These are phyloP conservation scores for Dendrobium chrysotoxum DNA, from an alignment of 106 monocot species.

Conservation along the genomic window DNA sequence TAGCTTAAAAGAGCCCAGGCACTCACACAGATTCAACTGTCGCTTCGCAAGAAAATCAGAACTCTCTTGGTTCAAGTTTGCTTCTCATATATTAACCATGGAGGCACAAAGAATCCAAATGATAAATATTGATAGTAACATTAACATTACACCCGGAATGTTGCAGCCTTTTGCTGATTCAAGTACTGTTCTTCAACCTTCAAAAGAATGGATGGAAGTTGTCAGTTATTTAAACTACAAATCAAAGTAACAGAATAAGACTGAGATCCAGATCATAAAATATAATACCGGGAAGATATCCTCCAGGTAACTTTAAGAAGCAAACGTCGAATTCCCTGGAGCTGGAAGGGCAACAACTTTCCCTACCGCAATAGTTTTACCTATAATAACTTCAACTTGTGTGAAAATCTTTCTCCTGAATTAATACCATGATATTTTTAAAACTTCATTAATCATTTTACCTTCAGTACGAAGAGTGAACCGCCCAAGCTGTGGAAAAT, in stretches of 20 bases:
- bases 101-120: background rate
- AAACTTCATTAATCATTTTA: conserved; percentile 7
- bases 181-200: background rate
- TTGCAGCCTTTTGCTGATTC: background rate
- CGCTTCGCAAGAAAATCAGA: too few species aligned
- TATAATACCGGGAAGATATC: background rate
- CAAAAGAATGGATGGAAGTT: background rate
- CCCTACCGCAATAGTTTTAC: conserved; percentile 91
- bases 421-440: background rate
- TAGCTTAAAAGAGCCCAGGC: background rate
- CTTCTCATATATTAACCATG: background rate
- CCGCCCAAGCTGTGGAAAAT: conserved; percentile 86
- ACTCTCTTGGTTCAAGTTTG: too few species aligned
- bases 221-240: background rate
- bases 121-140: background rate
- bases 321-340: conserved; percentile 42
- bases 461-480: conserved; percentile 97
- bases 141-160: background rate
- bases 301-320: background rate
- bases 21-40: background rate
- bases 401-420: background rate
- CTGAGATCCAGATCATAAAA: background rate
- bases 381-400: conserved; percentile 27
- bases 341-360: conserved; percentile 77
- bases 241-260: background rate